Base-by-base conservation (phyloP, 495 filamentous ascomycete genomes). In the Aspergillus nidulans region DNA sequence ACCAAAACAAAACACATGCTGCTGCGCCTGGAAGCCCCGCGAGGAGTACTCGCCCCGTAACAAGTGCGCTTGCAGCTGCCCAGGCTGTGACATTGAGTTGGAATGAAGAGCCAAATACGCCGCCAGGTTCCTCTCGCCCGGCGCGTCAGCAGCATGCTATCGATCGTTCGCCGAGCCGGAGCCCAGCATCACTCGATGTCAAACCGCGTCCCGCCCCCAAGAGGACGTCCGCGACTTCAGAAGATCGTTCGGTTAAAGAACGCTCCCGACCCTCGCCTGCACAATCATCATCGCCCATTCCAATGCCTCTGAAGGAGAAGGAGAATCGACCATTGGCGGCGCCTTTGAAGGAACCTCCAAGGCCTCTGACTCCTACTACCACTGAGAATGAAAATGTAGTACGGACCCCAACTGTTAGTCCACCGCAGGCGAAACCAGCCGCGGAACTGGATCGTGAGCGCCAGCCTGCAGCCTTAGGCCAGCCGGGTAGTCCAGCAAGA, bases 401-500 rank as follows among this genome's bases (percentile, higher is more conserved):
- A 19, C 47, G 21, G n/a, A 55, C 49, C 15, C 56, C 61, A 4
- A 42, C 54, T 4, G 39, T 62, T 21, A 63, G 56, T 26, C 55
- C 64, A n/a, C 59, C 64, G 13, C 53, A 53, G 7, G 56, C 57
- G 18, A 41, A 49, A 23, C 38, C 18, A 21, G 53, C 52, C 1
- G 26, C 43, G 15, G 55, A 56, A 20, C 10, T 26, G 3, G 49
- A 38, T 24, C 45, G 36, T 1, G 61, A 58, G 51, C 49, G 21
- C 19, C 47, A 55, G 39, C 16, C 24, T 13, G 45, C 56, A 4
- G 53, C 53, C 18, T 7, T 61, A 1, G 73, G 67, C 12, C 71
- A 78, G 38, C 81, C 84, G 12, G 66, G 78, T 41, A 88, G 85
- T 53, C 85, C 86, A 4, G 74, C 79, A 13, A 79, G 91, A 45